Evolutionary conservation across 179 eudicot genomes (phyloP).

Genomic region (Beta lomatogona): DNA sequence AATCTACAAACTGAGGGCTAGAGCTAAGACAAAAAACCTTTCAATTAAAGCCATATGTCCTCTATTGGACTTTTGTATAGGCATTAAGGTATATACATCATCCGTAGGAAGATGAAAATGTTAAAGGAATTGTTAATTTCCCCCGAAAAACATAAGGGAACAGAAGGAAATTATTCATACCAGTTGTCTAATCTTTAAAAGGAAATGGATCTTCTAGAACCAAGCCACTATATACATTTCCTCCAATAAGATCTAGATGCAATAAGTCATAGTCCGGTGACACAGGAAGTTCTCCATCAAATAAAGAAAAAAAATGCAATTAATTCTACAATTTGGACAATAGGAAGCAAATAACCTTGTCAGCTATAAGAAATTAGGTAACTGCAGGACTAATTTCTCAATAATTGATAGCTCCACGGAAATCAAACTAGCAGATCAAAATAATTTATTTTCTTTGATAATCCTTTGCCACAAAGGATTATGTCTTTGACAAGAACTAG

Average conservation of each 20-base stretch:
- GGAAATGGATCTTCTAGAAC: background rate
- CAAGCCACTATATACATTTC: background rate
- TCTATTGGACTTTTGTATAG: background rate
- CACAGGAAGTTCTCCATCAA: constrained; percentile 2
- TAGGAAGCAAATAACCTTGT: background rate
- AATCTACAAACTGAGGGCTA: no score
- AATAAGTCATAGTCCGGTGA: background rate
- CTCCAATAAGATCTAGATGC: background rate
- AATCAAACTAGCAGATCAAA: background rate
- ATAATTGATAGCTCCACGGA: background rate
- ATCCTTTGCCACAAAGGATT: background rate
- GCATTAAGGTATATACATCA: background rate
- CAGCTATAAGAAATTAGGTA: background rate
- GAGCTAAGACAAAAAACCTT: background rate
- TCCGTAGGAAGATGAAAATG: background rate
- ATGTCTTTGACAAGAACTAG: background rate
- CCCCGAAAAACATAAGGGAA: no score
- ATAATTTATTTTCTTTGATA: background rate
- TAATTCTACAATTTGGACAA: background rate
- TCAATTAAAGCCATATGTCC: background rate
- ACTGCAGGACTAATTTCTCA: background rate
- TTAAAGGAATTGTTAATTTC: no score
- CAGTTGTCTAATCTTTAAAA: background rate
- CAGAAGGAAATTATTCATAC: background rate
- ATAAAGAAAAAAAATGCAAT: background rate